Evolutionary conservation across 2,329 filamentous ascomycete species (phyloP).

Genomic region (Trichoderma afroharzianum): DNA sequence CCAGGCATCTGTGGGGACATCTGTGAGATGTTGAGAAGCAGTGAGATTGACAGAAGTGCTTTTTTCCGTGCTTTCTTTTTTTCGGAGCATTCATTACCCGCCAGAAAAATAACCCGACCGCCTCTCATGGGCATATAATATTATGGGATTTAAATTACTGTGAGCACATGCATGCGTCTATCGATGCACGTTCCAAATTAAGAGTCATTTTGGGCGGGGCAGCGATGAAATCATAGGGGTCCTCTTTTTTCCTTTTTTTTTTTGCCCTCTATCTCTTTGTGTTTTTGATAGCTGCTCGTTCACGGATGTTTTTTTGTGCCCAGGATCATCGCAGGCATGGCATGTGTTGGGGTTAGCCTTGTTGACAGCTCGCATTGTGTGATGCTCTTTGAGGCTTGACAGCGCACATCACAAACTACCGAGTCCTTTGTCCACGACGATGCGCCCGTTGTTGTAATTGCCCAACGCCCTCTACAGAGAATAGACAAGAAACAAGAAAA

Average conservation of each 20-base stretch:
- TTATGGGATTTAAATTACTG: neutral
- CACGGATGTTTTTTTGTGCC: neutral
- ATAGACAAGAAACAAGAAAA: neutral
- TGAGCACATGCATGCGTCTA: slow-evolving; percentile 4
- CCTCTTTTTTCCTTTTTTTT: slow-evolving; percentile 14
- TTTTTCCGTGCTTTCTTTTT: neutral
- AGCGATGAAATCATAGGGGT: slow-evolving; percentile 32
- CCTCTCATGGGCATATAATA: neutral
- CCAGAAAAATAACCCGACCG: slow-evolving; percentile 1
- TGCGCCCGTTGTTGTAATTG: neutral
- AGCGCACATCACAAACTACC: neutral
- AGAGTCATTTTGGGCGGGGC: slow-evolving; percentile 12
- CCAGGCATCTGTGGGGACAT: neutral
- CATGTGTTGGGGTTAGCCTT: neutral
- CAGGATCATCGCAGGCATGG: neutral
- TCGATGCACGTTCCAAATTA: slow-evolving; percentile 14
- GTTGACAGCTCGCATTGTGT: neutral
- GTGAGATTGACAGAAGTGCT: neutral
- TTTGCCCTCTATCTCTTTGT: neutral
- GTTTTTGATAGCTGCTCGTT: neutral
- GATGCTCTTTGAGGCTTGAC: neutral
- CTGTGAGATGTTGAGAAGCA: neutral
- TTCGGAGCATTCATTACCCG: neutral
- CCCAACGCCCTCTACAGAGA: neutral
- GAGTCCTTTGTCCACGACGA: neutral